phyloP scores from a whole-genome alignment of 495 filamentous ascomycete species.

The Neurospora sp. region DNA sequence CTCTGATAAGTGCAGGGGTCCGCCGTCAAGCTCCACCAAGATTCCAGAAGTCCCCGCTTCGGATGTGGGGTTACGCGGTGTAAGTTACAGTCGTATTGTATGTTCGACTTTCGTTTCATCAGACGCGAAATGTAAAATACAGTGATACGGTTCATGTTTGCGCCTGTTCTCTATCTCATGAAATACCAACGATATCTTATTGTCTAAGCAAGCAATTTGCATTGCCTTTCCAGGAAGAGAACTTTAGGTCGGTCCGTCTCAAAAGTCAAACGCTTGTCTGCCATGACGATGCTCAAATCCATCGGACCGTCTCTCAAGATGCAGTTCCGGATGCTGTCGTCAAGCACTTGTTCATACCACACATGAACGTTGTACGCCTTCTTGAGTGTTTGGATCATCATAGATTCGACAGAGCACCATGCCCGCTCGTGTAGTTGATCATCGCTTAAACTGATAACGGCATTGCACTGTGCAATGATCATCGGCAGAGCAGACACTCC shows the following conservation, averaged over 20 bases:
- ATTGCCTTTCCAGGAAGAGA: constrained; percentile 17
- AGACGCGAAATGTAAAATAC: not conserved
- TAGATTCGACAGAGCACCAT: constrained; percentile 18
- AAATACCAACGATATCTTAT: not conserved
- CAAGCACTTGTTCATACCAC: constrained; percentile 15
- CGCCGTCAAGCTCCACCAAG: constrained; percentile 3
- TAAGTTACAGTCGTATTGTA: not conserved
- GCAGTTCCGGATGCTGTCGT: not conserved
- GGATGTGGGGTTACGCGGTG: not conserved
- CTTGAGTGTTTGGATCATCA: constrained; percentile 10
- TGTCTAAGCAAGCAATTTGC: constrained; percentile 2
- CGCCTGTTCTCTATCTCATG: not conserved
- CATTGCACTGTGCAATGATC: constrained; percentile 18
- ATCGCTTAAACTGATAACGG: constrained; percentile 15
- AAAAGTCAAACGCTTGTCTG: constrained; percentile 12
- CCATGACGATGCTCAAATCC: constrained; percentile 4
- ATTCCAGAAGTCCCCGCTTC: constrained; percentile 6
- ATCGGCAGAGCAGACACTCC: constrained; percentile 17
- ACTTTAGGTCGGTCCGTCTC: constrained; percentile 18
- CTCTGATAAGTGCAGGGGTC: constrained; percentile 11
- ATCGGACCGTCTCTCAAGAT: not conserved
- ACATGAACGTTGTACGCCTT: constrained; percentile 5
- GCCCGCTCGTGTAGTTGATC: constrained; percentile 10
- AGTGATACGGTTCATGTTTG: not conserved
- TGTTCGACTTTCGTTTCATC: not conserved